A percentile compares a stretch with the other conserved stretches of the same genome.
Conservation (phyloP, 2,329 filamentous ascomycete species). For the Beauveria rudraprayagi region DNA sequence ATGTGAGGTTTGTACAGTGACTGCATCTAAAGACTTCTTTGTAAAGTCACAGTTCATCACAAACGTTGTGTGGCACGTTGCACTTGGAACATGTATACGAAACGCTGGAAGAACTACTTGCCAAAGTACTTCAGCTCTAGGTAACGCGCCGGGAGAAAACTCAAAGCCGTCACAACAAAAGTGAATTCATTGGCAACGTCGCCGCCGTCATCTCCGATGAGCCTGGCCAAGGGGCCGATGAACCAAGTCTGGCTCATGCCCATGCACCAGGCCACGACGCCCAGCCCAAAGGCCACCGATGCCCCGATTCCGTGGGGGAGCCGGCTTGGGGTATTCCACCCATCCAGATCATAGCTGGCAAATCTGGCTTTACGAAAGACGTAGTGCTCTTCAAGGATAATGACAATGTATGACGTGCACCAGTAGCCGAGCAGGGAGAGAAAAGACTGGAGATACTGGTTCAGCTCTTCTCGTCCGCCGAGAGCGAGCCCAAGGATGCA, state of each 20-base stretch:
- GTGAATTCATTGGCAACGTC: slow-evolving; percentile 38
- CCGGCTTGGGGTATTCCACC: slow-evolving; percentile 36
- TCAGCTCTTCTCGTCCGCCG: slow-evolving; percentile 31
- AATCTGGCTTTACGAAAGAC: slow-evolving; percentile 34
- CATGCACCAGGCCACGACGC: slow-evolving; percentile 40
- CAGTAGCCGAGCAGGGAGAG: slow-evolving; percentile 38
- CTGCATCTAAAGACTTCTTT: no score
- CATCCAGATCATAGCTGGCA: slow-evolving; percentile 31
- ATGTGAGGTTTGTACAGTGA: background rate
- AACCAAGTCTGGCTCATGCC: slow-evolving; percentile 51
- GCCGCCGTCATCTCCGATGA: slow-evolving; percentile 50
- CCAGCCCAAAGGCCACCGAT: slow-evolving; percentile 32
- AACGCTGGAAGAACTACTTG: background rate
- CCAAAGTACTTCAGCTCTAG: slow-evolving; percentile 26
- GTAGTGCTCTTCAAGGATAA: slow-evolving; percentile 34
- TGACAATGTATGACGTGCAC: slow-evolving; percentile 33
- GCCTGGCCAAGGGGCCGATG: slow-evolving; percentile 44
- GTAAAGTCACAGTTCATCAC: no score
- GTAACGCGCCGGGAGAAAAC: slow-evolving; percentile 33
- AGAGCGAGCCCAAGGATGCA: slow-evolving; percentile 35
- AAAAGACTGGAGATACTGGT: slow-evolving; percentile 35
- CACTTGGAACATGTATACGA: background rate
- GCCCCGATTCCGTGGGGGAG: slow-evolving; percentile 36
- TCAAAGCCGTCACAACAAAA: slow-evolving; percentile 36
- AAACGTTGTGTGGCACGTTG: background rate